Evolutionary conservation across 257 asterid species (phyloP), one percentile per base, ranked within the genome.

Genomic region (Solanum appendiculatum): DNA sequence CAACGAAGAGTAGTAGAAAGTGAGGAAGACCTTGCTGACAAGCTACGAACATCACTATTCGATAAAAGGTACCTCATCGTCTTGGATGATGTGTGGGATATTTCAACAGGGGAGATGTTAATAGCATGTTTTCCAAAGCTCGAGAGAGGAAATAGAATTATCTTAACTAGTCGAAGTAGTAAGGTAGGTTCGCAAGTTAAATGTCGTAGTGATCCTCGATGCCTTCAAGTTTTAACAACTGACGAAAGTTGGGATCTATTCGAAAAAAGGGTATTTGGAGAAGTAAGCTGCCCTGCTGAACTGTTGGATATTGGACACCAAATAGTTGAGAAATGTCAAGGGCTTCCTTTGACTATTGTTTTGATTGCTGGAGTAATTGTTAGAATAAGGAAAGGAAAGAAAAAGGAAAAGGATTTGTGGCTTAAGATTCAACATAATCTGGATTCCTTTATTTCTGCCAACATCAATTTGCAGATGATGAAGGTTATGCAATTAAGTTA

Each of bases 401-500:
- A 10, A 60, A 60, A n/a, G 31, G 7, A 23, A 60, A 60, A 60
- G 33, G 31, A 23, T 23, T 60, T 11, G 31, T 60, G 69, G 69
- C 69, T 3, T 60, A n/a, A 60, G 31, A 60, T 60, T 60, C 69
- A n/a, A n/a, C n/a, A n/a, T n/a, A n/a, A n/a, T n/a, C n/a, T n/a
- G n/a, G n/a, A n/a, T n/a, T n/a, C n/a, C n/a, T n/a, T n/a, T n/a
- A n/a, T n/a, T n/a, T n/a, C n/a, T n/a, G n/a, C n/a, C n/a, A n/a
- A n/a, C n/a, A n/a, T n/a, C n/a, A n/a, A n/a, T n/a, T n/a, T n/a
- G n/a, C n/a, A n/a, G n/a, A n/a, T n/a, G n/a, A n/a, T n/a, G n/a
- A n/a, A n/a, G n/a, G n/a, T 88, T 36, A 14, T 89, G 86, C 87
- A 89, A 48, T 83, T 89, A 23, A 89, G 92, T 73, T 88, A 88